Evolutionary conservation across 2,329 filamentous ascomycete species (phyloP).

Genomic region (Stachybotrys chartarum): DNA sequence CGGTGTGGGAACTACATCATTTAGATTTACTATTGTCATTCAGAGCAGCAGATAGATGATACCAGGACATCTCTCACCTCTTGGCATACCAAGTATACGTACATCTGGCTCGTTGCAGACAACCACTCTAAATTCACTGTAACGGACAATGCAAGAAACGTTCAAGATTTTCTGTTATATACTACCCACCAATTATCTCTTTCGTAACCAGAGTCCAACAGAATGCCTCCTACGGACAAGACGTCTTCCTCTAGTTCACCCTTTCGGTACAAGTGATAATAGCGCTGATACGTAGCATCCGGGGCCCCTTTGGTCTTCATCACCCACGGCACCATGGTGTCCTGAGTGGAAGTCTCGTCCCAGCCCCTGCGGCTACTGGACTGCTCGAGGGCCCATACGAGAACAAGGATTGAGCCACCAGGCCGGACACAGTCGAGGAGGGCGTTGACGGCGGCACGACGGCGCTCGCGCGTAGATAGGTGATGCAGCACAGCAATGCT

Average conservation of each 20-base stretch:
- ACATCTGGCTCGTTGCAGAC: not conserved
- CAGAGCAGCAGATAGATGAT: too few species aligned
- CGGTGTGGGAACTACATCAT: too few species aligned
- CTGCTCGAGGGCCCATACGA: constrained; percentile 96
- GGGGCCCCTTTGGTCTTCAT: constrained; percentile 35
- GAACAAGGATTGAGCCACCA: constrained; percentile 70
- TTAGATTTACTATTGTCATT: too few species aligned
- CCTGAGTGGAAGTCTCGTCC: constrained; percentile 76
- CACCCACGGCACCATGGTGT: constrained; percentile 95
- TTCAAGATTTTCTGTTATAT: constrained; percentile 22
- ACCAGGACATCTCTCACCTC: too few species aligned
- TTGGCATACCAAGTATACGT: too few species aligned
- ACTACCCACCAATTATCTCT: constrained; percentile 99
- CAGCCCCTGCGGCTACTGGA: constrained; percentile 78
- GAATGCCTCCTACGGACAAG: constrained; percentile 61
- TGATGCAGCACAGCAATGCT: constrained; percentile 94
- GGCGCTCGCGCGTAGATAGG: constrained; percentile 68
- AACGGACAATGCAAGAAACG: not conserved
- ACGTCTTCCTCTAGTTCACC: constrained; percentile 84
- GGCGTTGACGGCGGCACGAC: constrained; percentile 63
- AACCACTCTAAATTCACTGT: constrained; percentile 3
- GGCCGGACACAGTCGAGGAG: constrained; percentile 61
- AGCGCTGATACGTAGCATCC: constrained; percentile 69
- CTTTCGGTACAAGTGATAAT: constrained; percentile 86
- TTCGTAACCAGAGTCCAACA: constrained; percentile 82